A percentile compares a stretch with the other conserved stretches of the same genome.
Evolutionary conservation across 78 protist genomes (phyloP).

Genomic region (Protostelium mycophagum): DNA sequence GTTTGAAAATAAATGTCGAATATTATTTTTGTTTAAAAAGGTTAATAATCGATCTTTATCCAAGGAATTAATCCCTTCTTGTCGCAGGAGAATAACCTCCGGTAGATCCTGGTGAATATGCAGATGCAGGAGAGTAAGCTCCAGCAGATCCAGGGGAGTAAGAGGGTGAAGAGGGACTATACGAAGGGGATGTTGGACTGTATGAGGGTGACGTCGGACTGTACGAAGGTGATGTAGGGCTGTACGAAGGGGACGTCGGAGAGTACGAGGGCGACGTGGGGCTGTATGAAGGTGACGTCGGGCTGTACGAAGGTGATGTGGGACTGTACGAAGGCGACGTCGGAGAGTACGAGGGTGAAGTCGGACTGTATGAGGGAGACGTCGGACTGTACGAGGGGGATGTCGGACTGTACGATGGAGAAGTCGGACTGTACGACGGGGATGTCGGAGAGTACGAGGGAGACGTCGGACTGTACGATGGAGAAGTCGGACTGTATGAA

Average conservation of each 20-base stretch:
- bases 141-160: conserved; percentile 27
- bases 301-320: conserved; percentile 52
- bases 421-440: conserved; percentile 29
- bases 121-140: too few species aligned
- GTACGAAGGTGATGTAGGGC: conserved; percentile 71
- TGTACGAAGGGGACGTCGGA: conserved; percentile 53
- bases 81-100: too few species aligned
- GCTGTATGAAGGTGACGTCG: conserved; percentile 57
- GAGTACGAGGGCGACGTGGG: conserved; percentile 70
- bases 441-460: conserved; percentile 5
- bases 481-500: conserved; percentile 21
- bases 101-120: too few species aligned
- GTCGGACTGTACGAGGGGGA: conserved; percentile 63
- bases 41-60: too few species aligned
- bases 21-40: too few species aligned
- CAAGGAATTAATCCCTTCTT: too few species aligned
- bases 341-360: conserved; percentile 64
- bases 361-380: conserved; percentile 60
- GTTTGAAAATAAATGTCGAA: too few species aligned
- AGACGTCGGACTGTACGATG: conserved; percentile 40
- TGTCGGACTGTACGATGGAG: conserved; percentile 75
- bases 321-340: conserved; percentile 73
- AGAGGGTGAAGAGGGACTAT: conserved; percentile 34
- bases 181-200: conserved; percentile 60
- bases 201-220: conserved; percentile 67